Base-by-base conservation (phyloP, 345 rosid species). In the Angophora floribunda region DNA sequence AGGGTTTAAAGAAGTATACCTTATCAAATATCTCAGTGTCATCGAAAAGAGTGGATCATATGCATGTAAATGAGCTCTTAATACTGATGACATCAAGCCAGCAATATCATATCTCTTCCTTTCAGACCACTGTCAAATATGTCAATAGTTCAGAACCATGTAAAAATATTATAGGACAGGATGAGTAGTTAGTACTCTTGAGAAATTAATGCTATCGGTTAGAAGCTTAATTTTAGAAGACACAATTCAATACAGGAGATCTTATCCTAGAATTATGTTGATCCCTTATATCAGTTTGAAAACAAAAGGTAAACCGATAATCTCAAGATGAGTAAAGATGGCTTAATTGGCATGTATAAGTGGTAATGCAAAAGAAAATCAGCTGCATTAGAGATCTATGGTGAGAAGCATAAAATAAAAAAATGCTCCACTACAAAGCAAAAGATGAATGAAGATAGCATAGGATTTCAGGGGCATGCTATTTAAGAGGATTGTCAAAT, bases 61-160 rank as follows among this genome's bases (percentile, higher is more conserved):
- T 70, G 97, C 98, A 78, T 92, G 99, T 87, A 97, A 93, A 90
- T 96, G 93, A 87, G 98, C 97, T 93, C 98, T 94, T 91, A 96
- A 92, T 85, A 97, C 94, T 89, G 99, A 96, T 30, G 96, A 94
- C 95, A 97, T 92, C 41, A 96, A 89, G 87, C 99, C 99, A 90
- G 99, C 98, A 94, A 97, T 96, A 87, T 96, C 99, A 90, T 90
- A 92, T 89, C 99, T 95, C 96, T 95, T 96, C 92, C 89, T 94
- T 90, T 96, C 96, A 51, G 98, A 95, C 99, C 99, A 97, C 99
- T 97, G 95, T 86, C 90, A 90, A 88, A 91, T 51, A 75, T 75
- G 87, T 50, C n/a, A 52, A 28, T 41, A 78, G 24, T 80, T 75
- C 41, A 51, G 51, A 22, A 61, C 24, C 28, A 52, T 41, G 63